Evolutionary conservation across 768 basidiomycete species (phyloP).

Genomic region (Tricholoma sp.): DNA sequence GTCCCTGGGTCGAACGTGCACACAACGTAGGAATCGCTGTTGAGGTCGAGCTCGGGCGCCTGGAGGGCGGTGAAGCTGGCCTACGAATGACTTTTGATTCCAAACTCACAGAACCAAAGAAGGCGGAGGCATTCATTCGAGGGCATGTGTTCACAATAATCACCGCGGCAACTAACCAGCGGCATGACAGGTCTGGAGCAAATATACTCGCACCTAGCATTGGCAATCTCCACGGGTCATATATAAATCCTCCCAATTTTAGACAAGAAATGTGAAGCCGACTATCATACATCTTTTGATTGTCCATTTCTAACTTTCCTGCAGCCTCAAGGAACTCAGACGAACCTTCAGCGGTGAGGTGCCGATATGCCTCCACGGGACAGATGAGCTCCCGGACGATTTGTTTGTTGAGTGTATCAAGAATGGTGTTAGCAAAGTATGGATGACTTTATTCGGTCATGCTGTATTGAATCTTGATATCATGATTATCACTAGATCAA

Average conservation of each 20-base stretch:
- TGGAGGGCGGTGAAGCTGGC: conserved; percentile 47
- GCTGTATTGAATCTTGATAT: neutral
- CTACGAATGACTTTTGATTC: conserved; percentile 41
- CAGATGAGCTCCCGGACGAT: conserved; percentile 38
- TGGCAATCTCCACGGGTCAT: conserved; percentile 43
- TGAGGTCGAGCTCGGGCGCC: conserved; percentile 43
- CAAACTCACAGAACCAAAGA: conserved; percentile 40
- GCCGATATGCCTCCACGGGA: conserved; percentile 41
- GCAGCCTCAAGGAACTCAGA: conserved; percentile 32
- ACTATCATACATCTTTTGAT: neutral
- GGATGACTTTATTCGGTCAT: neutral
- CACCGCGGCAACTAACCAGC: neutral
- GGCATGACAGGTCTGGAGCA: conserved; percentile 32
- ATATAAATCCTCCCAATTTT: conserved; percentile 41
- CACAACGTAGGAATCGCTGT: conserved; percentile 34
- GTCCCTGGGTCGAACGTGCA: conserved; percentile 40
- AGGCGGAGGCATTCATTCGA: conserved; percentile 37
- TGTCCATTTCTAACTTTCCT: neutral
- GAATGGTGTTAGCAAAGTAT: conserved; percentile 40
- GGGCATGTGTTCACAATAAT: conserved; percentile 19
- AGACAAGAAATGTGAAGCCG: conserved; percentile 37
- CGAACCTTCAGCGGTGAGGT: conserved; percentile 28
- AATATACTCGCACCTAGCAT: conserved; percentile 43
- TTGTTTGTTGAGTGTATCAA: conserved; percentile 41
- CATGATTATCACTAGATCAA: conserved; percentile 27